A percentile compares a stretch with the other conserved stretches of the same genome.
phyloP scores from a whole-genome alignment of 352 stramenopile genomes.

The Globisporangium rhizosaccharum region DNA sequence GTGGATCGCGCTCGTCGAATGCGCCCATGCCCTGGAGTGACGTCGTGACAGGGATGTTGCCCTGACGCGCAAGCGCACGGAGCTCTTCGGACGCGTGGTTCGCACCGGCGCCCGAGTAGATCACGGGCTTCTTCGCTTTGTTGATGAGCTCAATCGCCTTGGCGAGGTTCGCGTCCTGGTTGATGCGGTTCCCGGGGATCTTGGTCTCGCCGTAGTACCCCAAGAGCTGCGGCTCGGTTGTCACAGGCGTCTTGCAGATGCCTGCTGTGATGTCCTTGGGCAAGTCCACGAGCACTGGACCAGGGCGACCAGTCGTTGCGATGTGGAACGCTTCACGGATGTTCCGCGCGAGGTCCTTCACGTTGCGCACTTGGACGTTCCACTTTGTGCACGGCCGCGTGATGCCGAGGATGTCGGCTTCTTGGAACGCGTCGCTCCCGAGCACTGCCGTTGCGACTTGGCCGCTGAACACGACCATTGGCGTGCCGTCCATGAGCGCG shows the following conservation, averaged over 20 bases:
- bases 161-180: constrained; percentile 73
- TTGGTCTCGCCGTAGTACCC: constrained; percentile 86
- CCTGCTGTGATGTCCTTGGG: constrained; percentile 93
- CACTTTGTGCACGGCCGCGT: constrained; percentile 93
- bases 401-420: constrained; percentile 81
- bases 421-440: constrained; percentile 91
- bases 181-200: constrained; percentile 70
- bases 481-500: constrained; percentile 93
- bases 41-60: constrained; percentile 94
- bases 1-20: constrained; percentile 91
- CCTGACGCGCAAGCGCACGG: constrained; percentile 84
- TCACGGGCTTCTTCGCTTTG: constrained; percentile 92
- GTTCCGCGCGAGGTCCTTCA: constrained; percentile 92
- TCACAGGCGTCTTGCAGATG: constrained; percentile 64
- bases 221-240: constrained; percentile 70
- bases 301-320: constrained; percentile 89
- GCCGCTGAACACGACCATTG: constrained; percentile 92
- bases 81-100: constrained; percentile 88
- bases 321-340: constrained; percentile 96
- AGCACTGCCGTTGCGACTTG: constrained; percentile 92
- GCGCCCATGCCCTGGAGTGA: constrained; percentile 91
- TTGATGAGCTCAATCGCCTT: constrained; percentile 87
- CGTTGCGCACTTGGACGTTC: constrained; percentile 95
- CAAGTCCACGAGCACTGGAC: constrained; percentile 93
- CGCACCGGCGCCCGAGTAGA: constrained; percentile 91